Percentiles rank a stretch among this genome's conserved stretches.
Evolutionary conservation across 352 stramenopile species (phyloP).

Genomic region (Nothophytophthora sp.): DNA sequence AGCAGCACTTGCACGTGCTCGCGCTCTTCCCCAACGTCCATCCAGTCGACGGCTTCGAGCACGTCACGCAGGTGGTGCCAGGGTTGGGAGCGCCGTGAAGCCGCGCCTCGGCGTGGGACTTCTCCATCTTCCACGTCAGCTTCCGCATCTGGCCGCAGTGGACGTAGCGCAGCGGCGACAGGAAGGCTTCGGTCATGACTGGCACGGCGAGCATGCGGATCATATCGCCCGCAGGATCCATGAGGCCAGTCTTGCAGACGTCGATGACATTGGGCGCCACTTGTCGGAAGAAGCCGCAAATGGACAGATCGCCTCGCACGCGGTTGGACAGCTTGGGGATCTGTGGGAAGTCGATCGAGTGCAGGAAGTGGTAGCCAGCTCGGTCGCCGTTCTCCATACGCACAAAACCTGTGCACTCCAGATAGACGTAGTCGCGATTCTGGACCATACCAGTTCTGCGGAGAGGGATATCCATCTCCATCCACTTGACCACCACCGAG

Average conservation of each 20-base stretch:
- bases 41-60: conserved; percentile 12
- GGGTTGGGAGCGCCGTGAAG: conserved; percentile 25
- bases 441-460: conserved; percentile 30
- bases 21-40: conserved; percentile 25
- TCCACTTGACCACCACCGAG: conserved; percentile 40
- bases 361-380: conserved; percentile 57
- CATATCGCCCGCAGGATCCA: conserved; percentile 38
- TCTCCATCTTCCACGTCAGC: conserved; percentile 56
- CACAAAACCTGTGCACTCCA: conserved; percentile 49
- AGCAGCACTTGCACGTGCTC: conserved; percentile 32
- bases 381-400: conserved; percentile 43
- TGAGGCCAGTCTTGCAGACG: conserved; percentile 38
- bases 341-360: conserved; percentile 56
- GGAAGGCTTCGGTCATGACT: conserved; percentile 35
- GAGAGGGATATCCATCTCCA: conserved; percentile 36
- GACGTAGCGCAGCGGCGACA: conserved; percentile 33
- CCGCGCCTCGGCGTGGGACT: conserved; percentile 20
- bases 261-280: conserved; percentile 40
- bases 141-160: conserved; percentile 67
- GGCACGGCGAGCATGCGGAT: conserved; percentile 34
- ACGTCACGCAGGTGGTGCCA: conserved; percentile 22
- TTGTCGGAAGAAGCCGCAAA: conserved; percentile 57
- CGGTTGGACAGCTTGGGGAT: conserved; percentile 33
- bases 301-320: conserved; percentile 42
- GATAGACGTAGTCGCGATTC: conserved; percentile 62